These are phyloP conservation scores for Spergularia bocconei DNA, from an alignment of 148 eudicot genomes.

Conservation along the genomic window DNA sequence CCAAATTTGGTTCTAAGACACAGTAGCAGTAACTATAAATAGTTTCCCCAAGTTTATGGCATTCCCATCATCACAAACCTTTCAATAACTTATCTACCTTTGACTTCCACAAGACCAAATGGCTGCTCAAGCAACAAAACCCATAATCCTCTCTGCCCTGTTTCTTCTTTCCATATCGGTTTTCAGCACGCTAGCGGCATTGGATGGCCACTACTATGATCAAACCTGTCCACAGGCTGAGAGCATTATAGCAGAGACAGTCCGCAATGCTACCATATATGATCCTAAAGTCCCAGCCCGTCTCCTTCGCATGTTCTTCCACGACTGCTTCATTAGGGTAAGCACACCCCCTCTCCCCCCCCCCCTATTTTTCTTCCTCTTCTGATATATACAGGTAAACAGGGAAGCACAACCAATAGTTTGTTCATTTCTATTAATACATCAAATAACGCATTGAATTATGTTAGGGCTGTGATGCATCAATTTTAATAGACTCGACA, in stretches of 20 bases:
- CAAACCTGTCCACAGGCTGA: conserved; percentile 67
- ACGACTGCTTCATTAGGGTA: conserved; percentile 75
- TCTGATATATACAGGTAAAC: neutral
- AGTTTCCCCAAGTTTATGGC: conserved; percentile 7
- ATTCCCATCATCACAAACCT: conserved; percentile 19
- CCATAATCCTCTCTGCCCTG: conserved; percentile 12
- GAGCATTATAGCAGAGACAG: conserved; percentile 38
- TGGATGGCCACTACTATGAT: conserved; percentile 47
- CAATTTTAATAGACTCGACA: conserved; percentile 60
- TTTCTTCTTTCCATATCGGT: conserved; percentile 15
- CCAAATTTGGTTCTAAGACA: neutral
- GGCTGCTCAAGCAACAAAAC: conserved; percentile 18
- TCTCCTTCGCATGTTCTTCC: conserved; percentile 71
- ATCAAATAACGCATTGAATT: neutral
- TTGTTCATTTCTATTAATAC: neutral
- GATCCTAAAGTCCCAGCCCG: conserved; percentile 70
- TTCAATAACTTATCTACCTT: neutral
- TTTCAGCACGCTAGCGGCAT: conserved; percentile 28
- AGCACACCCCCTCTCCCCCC: neutral
- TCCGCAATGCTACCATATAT: conserved; percentile 46
- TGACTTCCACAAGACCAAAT: neutral
- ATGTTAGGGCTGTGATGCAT: conserved; percentile 71
- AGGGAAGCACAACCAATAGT: neutral
- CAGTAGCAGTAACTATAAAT: conserved; percentile 25
- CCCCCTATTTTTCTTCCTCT: neutral